Percentiles rank a stretch among this genome's conserved stretches.
Evolutionary conservation across 2,329 filamentous ascomycete genomes (phyloP).

Genomic region (Arachnopeziza araneosa): DNA sequence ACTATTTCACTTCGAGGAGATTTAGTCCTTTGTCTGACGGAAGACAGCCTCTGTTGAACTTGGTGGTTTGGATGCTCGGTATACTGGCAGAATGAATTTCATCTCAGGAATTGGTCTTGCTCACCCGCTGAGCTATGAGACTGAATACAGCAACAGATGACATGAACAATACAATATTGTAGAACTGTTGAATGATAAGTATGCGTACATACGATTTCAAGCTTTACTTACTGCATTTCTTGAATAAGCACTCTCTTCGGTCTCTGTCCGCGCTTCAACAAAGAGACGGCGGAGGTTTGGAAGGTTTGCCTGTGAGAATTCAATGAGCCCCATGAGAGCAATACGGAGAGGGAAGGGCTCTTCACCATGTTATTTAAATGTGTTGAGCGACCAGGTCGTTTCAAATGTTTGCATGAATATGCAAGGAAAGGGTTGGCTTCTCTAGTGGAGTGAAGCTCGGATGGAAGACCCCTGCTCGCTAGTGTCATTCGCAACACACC

Average conservation of each 20-base stretch:
- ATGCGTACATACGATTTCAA: not conserved
- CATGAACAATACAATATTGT: conserved; percentile 95
- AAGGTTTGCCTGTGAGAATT: conserved; percentile 55
- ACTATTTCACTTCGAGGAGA: not conserved
- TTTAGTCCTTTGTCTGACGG: not conserved
- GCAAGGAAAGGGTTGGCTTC: conserved; percentile 6
- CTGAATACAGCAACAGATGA: conserved; percentile 94
- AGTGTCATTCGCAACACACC: conserved; percentile 9
- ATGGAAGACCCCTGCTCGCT: conserved; percentile 12
- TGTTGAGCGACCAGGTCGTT: conserved; percentile 11
- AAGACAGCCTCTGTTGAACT: not conserved
- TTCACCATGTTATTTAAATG: conserved; percentile 21
- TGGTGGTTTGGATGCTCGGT: not conserved
- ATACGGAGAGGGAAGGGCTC: conserved; percentile 1
- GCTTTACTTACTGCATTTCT: conserved; percentile 69
- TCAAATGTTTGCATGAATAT: conserved; percentile 15
- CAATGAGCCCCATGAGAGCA: conserved; percentile 18
- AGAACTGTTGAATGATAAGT: conserved; percentile 61
- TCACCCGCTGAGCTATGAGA: conserved; percentile 79
- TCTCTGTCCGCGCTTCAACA: conserved; percentile 86
- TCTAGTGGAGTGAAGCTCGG: conserved; percentile 9
- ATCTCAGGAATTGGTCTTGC: conserved; percentile 19
- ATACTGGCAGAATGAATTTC: not conserved
- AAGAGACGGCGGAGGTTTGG: conserved; percentile 95
- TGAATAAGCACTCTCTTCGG: conserved; percentile 91